Evolutionary conservation across 1,284 basidiomycete species (phyloP).

Genomic region (Violaceomyces palustris): DNA sequence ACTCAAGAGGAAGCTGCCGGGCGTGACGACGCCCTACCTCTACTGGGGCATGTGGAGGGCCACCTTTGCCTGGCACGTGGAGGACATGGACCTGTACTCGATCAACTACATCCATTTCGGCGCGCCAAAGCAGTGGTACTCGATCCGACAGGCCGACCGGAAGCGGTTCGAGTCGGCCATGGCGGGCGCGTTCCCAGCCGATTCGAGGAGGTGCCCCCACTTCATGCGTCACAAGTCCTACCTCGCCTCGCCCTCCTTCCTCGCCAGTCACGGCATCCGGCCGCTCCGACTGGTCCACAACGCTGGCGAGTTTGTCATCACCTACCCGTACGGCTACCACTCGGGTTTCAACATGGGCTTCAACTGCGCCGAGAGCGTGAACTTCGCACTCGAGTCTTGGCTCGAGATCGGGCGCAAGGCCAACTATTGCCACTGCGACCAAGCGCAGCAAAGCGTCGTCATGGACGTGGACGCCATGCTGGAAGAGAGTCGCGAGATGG

Average conservation of each 20-base stretch:
- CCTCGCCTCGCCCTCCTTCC: slow-evolving; percentile 78
- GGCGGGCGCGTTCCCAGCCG: slow-evolving; percentile 44
- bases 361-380: slow-evolving; percentile 96
- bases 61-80: slow-evolving; percentile 96
- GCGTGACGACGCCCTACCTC: slow-evolving; percentile 94
- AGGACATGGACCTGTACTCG: slow-evolving; percentile 82
- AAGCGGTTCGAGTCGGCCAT: slow-evolving; percentile 51
- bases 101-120: slow-evolving; percentile 99
- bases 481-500: slow-evolving; percentile 39
- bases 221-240: slow-evolving; percentile 97
- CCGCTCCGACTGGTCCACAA: slow-evolving; percentile 66
- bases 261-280: slow-evolving; percentile 69
- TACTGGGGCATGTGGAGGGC: slow-evolving; percentile 99
- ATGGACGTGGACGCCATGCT: slow-evolving; percentile 49
- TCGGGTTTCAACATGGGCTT: slow-evolving; percentile 95
- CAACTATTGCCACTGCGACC: slow-evolving; percentile 46
- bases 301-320: slow-evolving; percentile 88
- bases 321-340: slow-evolving; percentile 86
- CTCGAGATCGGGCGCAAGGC: slow-evolving; percentile 67
- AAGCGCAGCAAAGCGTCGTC: slow-evolving; percentile 45
- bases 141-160: slow-evolving; percentile 79
- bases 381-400: slow-evolving; percentile 95
- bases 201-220: slow-evolving; percentile 70
- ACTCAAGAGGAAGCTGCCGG: slow-evolving; percentile 68
- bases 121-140: slow-evolving; percentile 93